Percentiles rank a stretch among this genome's conserved stretches.
phyloP scores from a whole-genome alignment of 495 filamentous ascomycete genomes.

The Penicillium silybi region DNA sequence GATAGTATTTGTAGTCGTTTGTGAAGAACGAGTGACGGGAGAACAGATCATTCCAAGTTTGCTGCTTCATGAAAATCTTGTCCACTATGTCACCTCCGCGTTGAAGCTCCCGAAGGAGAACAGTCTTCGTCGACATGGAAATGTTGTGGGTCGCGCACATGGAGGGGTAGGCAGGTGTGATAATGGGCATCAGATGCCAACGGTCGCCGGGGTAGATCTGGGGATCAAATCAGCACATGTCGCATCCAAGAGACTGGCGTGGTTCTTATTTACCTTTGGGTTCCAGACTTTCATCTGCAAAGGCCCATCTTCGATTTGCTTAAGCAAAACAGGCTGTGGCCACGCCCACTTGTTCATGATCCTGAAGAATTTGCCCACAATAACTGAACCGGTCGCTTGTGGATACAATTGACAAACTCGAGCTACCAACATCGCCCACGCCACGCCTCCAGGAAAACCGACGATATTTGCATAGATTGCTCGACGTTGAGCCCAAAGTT shows the following conservation, averaged over 20 bases:
- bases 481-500: constrained; percentile 91
- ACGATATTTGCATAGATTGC: constrained; percentile 94
- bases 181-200: constrained; percentile 92
- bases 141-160: constrained; percentile 98
- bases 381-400: constrained; percentile 76
- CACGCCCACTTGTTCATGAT: constrained; percentile 90
- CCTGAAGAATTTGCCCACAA: constrained; percentile 89
- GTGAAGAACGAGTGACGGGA: constrained; percentile 89
- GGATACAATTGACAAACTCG: constrained; percentile 97
- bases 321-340: constrained; percentile 86
- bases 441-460: constrained; percentile 93
- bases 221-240: background rate
- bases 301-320: constrained; percentile 79
- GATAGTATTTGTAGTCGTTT: constrained; percentile 86
- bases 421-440: constrained; percentile 96
- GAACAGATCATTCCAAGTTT: constrained; percentile 84
- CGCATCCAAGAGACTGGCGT: background rate
- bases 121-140: constrained; percentile 73
- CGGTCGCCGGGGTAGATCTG: constrained; percentile 78
- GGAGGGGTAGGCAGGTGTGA: constrained; percentile 91
- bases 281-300: constrained; percentile 89
- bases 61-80: constrained; percentile 69
- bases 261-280: constrained; percentile 59
- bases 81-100: constrained; percentile 74
- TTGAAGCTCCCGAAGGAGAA: constrained; percentile 78